These are phyloP conservation scores for Cryptosporidium canis DNA, from an alignment of 169 alveolate species.

Conservation along the genomic window DNA sequence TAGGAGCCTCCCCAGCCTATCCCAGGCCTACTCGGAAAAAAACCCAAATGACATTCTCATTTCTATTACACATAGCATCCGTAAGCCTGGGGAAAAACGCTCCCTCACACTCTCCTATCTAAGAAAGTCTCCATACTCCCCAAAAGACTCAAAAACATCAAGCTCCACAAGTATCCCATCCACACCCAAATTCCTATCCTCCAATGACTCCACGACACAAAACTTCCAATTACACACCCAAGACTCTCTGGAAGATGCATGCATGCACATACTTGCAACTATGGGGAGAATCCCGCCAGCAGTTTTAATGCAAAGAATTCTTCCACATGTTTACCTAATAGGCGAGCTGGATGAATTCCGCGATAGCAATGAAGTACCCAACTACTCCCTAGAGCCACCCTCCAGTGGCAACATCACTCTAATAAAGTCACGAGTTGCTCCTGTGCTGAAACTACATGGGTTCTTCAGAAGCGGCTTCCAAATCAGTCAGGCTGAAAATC, in stretches of 20 bases:
- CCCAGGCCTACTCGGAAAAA: not conserved
- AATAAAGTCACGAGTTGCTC: slow-evolving; percentile 1
- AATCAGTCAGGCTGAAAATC: not conserved
- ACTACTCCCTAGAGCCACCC: too few relatives aligned
- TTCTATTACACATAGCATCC: not conserved
- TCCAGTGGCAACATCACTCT: too few relatives aligned
- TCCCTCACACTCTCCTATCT: not conserved
- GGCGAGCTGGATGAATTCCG: not conserved
- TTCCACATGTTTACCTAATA: not conserved
- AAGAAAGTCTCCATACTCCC: too few relatives aligned
- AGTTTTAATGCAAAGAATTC: not conserved
- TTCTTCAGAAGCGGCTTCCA: not conserved
- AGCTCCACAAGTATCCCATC: too few relatives aligned
- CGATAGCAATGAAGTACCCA: not conserved
- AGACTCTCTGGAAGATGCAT: not conserved
- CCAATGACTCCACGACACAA: too few relatives aligned
- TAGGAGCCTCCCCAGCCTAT: not conserved
- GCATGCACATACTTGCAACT: slow-evolving; percentile 11
- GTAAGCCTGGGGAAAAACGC: not conserved
- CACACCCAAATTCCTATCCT: too few relatives aligned
- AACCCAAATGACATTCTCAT: not conserved
- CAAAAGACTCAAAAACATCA: too few relatives aligned
- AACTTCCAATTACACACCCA: too few relatives aligned
- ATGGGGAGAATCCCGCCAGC: slow-evolving; percentile 38
- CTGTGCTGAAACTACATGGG: slow-evolving; percentile 16